Evolutionary conservation across 345 rosid genomes (phyloP), one percentile per base, ranked within the genome.

Genomic region (Dipteronia dyeriana): DNA sequence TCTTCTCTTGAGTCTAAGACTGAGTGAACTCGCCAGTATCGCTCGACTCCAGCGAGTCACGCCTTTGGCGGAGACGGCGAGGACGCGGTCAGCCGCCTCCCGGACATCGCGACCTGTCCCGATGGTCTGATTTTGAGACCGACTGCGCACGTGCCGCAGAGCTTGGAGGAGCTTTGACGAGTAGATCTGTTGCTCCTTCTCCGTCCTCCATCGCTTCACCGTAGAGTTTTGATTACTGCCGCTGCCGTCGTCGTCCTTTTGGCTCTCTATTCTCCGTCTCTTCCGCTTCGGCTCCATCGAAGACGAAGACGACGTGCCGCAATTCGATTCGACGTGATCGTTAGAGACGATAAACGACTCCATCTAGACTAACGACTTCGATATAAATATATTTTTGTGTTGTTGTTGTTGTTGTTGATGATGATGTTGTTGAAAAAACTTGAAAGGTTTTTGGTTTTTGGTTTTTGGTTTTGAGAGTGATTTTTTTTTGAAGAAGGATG

Each of bases 11-110:
- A 83, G 59, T 43, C 84, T 82, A 79, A 79, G 69, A 73, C 78
- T 75, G 38, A 76, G 64, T 41, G 93, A 86, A 41, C 60, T 85
- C 68, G 90, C 82, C 38, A 91, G 87, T 49, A 91, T 85, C 78
- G 94, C 91, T 26, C 98, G 91, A 85, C 97, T 86, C 93, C 95
- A 91, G 75, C 89, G 83, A 9, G 87, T 87, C 63, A 83, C 68
- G 9, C 91, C 92, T 45, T 79, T 86, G 47, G 94, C 98, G 1
- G 97, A 77, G 31, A 80, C 87, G 56, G 98, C 93, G 7, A 93
- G 80, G 76, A 87, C 89, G 23, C 87, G 82, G 79, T 92, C 82
- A 0, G 84, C 88, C 9, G 87, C 79, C 34, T 57, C 76, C 8
- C 90, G 85, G 56, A 93, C 86, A 57, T 82, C 85, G 38, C 82